Percentiles rank a stretch among this genome's conserved stretches.
Conservation (phyloP, 805 yeast genomes). For the Metschnikowia vanudenii region DNA sequence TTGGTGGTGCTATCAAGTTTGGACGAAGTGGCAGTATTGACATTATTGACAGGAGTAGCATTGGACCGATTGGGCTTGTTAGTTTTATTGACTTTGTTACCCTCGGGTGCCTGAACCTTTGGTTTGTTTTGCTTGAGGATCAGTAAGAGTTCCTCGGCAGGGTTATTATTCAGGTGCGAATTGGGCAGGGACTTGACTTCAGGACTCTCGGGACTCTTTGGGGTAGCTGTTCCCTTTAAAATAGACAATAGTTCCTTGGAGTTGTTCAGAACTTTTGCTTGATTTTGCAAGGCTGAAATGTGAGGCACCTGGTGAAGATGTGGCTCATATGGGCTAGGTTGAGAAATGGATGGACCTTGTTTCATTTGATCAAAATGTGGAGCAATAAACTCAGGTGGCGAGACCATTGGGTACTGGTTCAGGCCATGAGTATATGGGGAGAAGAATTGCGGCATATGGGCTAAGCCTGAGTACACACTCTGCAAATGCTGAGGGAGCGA, state of each 20-base stretch:
- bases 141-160: slow-evolving; percentile 14
- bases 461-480: slow-evolving; percentile 19
- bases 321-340: background rate
- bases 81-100: background rate
- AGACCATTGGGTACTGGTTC: slow-evolving; percentile 13
- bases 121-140: slow-evolving; percentile 10
- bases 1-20: too few species aligned
- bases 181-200: slow-evolving; percentile 1
- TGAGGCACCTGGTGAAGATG: slow-evolving; percentile 1
- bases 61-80: too few species aligned
- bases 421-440: slow-evolving; percentile 10
- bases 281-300: slow-evolving; percentile 1
- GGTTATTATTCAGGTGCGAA: background rate
- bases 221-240: slow-evolving; percentile 26
- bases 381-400: slow-evolving; percentile 15
- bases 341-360: slow-evolving; percentile 10
- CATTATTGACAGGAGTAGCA: too few species aligned
- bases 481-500: slow-evolving; percentile 36
- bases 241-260: slow-evolving; percentile 45
- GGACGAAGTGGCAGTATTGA: too few species aligned
- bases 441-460: slow-evolving; percentile 19
- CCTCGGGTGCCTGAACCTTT: background rate
- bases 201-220: background rate
- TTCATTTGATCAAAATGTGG: slow-evolving; percentile 10
- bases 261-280: slow-evolving; percentile 25